Evolutionary conservation across 768 basidiomycete species (phyloP), one percentile per base, ranked within the genome.

Genomic region (Agrocybe praecox): DNA sequence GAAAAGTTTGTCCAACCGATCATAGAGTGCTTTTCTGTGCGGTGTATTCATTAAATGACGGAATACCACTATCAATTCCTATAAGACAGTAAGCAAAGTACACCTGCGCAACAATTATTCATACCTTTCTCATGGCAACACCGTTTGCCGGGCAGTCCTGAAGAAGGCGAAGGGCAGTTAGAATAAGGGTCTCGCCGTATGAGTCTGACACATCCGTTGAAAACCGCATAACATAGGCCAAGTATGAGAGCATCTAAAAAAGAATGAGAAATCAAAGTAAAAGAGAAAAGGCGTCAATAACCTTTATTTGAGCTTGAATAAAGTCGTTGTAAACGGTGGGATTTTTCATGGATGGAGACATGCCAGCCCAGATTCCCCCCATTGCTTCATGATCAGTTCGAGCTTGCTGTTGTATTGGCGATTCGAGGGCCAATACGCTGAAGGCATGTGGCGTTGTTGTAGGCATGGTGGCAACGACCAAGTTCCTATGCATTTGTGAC

Each of bases 61-160:
- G 50, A 96, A 88, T 11, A 95, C 94, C 12, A 96, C 88, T 77
- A 96, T 86, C 48, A 98, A 76, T 67, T 98, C 96, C 93, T 96
- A 66, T 7, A 44, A 14, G 24, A 59, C 14, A 64, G 51, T 55
- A 49, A 48, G 44, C 15, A 53, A n/a, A 18, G 49, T n/a, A 46
- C 12, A 22, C 21, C 34, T 19, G 10, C 11, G 47, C 40, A 47
- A 61, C 47, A 14, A 21, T 17, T 15, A 26, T 46, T 36, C 70
- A 32, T 33, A 92, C 94, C 81, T 90, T 94, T 73, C 96, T 80
- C 18, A 93, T 81, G 9, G 84, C 77, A 14, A 94, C 89, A 9
- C 89, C 89, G 66, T 90, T 92, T 0, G 89, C 80, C 36, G 97
- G 96, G 67, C 95, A 95, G 69, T 98, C 96, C 67, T 97, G 92